Evolutionary conservation across 2,329 filamentous ascomycete species (phyloP).

Genomic region (Emmonsiellopsis sp.): DNA sequence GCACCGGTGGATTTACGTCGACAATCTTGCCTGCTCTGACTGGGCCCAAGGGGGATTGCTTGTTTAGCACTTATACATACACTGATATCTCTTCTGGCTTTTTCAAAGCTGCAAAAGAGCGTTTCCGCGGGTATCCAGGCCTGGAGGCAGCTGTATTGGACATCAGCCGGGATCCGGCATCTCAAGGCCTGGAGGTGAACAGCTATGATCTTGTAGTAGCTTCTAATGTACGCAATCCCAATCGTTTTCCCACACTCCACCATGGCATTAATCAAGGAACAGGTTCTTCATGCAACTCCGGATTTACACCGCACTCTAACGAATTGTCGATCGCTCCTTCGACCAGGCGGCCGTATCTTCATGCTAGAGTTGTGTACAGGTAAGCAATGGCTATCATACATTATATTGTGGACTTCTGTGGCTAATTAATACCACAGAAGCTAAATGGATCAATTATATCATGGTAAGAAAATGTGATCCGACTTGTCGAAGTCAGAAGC

Average conservation of each 20-base stretch:
- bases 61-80: slow-evolving; percentile 9
- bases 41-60: not conserved
- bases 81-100: slow-evolving; percentile 15
- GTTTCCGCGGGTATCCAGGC: slow-evolving; percentile 3
- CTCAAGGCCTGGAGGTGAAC: slow-evolving; percentile 3
- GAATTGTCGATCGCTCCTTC: not conserved
- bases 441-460: not conserved
- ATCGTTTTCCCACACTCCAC: not conserved
- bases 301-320: not conserved
- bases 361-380: not conserved
- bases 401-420: not conserved
- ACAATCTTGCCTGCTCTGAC: slow-evolving; percentile 1
- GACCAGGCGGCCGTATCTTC: not conserved
- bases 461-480: not conserved
- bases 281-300: slow-evolving; percentile 2
- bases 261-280: not conserved
- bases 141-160: not conserved
- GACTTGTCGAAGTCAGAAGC: not conserved
- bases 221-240: not conserved
- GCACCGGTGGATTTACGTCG: slow-evolving; percentile 10
- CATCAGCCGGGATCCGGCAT: not conserved
- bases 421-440: not conserved
- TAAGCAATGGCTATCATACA: too few species aligned
- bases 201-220: slow-evolving; percentile 6
- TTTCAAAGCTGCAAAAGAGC: slow-evolving; percentile 9